Base-by-base conservation (phyloP, 768 basidiomycete genomes). In the Kwoniella pini region DNA sequence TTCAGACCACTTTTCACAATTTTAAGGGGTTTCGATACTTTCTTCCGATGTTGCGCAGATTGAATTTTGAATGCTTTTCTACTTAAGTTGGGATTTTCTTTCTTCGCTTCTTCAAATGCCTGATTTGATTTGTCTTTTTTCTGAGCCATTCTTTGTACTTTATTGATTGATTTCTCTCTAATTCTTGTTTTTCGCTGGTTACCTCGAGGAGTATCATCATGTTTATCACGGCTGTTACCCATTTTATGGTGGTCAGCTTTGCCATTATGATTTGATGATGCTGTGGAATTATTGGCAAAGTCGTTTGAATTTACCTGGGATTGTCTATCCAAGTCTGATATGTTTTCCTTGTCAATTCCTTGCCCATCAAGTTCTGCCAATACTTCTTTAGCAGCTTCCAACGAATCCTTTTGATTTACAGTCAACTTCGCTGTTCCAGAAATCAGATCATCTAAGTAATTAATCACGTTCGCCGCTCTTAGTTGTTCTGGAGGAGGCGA, bases 91-190 rank as follows among this genome's bases (percentile, higher is more conserved):
- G 43, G 43, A 19, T 57, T 19, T 9, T 24, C 43, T 19, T 17
- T 48, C 21, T 39, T 33, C 7, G 55, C 55, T 17, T 27, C 53
- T 24, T 19, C 36, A 42, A 24, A 54, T 42, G 28, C 53, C 24
- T 22, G 22, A 24, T 54, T 31, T 17, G n/a, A 19, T 42, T 42
- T 19, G 5, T 10, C 19, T 6, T 12, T 13, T 42, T 42, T 42
- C 40, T 19, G 9, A 42, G 19, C 5, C 40, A 42, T 42, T 17
- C 19, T 42, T 42, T 42, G 5, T 6, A 17, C 40, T 42, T 42
- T 36, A 7, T 7, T 36, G 33, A 7, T 15, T 15, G 33, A 7
- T 15, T 36, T 36, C 7, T 15, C 15, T 15, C 33, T 36, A 15
- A 36, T 36, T 15, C 33, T 36, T 36, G 33, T 7, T 36, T 15